phyloP scores from a whole-genome alignment of 2,329 filamentous ascomycete species.

The Xylaria sp. region DNA sequence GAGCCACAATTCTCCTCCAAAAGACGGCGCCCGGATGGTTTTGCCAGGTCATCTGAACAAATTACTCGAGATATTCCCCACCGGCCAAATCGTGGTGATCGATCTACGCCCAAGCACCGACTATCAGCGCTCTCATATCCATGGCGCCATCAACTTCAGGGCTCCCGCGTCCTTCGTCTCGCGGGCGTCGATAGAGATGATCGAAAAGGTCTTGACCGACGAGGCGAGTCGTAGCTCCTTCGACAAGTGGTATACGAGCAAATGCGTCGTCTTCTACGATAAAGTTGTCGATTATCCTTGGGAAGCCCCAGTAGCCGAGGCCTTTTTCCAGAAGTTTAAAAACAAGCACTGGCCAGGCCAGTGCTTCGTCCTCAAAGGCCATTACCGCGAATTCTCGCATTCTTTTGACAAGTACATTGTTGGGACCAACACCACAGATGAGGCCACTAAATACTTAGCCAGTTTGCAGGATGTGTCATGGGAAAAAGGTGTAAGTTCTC shows the following conservation, averaged over 20 bases:
- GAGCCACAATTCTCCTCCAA: slow-evolving; percentile 41
- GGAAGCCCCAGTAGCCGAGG: slow-evolving; percentile 62
- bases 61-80: slow-evolving; percentile 61
- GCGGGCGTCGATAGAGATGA: slow-evolving; percentile 60
- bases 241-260: slow-evolving; percentile 58
- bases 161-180: slow-evolving; percentile 61
- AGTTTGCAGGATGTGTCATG: slow-evolving; percentile 51
- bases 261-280: slow-evolving; percentile 64
- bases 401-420: slow-evolving; percentile 63
- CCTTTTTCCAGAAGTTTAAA: slow-evolving; percentile 58
- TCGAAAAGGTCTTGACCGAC: slow-evolving; percentile 61
- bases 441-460: slow-evolving; percentile 55
- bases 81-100: slow-evolving; percentile 58
- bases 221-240: slow-evolving; percentile 60
- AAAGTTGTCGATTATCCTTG: slow-evolving; percentile 59
- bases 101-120: slow-evolving; percentile 60
- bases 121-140: slow-evolving; percentile 63
- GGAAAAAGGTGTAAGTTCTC: slow-evolving; percentile 49
- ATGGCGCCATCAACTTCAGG: slow-evolving; percentile 63
- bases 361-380: slow-evolving; percentile 65
- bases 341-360: slow-evolving; percentile 61
- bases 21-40: slow-evolving; percentile 58
- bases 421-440: slow-evolving; percentile 55
- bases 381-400: slow-evolving; percentile 64
- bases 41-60: slow-evolving; percentile 62